Evolutionary conservation across 768 basidiomycete genomes (phyloP).

Genomic region (Xerocomellus intermedius): DNA sequence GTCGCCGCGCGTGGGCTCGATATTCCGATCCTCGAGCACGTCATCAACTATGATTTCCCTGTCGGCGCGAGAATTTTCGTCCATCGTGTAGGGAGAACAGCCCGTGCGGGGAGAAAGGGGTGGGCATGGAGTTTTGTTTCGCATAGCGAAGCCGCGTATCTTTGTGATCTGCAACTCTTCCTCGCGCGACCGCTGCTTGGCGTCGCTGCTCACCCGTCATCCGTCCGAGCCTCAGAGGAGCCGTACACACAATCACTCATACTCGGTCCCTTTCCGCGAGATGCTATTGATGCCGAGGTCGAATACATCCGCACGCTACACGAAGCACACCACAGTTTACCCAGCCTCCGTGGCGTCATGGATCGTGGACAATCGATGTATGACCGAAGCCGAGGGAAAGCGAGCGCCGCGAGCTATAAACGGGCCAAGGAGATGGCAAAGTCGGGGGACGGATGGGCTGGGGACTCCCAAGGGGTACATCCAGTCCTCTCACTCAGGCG

Average conservation of each 20-base stretch:
- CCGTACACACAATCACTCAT: conserved; percentile 71
- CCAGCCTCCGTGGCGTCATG: conserved; percentile 76
- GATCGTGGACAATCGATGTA: conserved; percentile 89
- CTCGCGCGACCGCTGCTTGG: conserved; percentile 73
- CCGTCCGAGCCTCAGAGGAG: conserved; percentile 49
- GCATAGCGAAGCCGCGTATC: conserved; percentile 80
- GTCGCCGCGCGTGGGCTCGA: conserved; percentile 98
- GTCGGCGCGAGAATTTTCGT: conserved; percentile 91
- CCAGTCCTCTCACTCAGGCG: conserved; percentile 54
- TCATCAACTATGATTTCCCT: conserved; percentile 98
- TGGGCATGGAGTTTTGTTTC: conserved; percentile 97
- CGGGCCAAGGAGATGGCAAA: conserved; percentile 87
- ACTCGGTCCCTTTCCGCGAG: conserved; percentile 80
- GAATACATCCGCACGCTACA: conserved; percentile 75
- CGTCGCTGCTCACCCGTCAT: conserved; percentile 33
- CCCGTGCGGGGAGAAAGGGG: conserved; percentile 90
- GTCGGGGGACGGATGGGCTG: conserved; percentile 63
- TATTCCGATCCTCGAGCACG: conserved; percentile 93
- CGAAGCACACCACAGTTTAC: conserved; percentile 59
- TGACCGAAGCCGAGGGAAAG: conserved; percentile 90
- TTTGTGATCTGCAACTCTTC: conserved; percentile 92
- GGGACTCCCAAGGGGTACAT: conserved; percentile 59
- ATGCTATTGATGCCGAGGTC: conserved; percentile 76
- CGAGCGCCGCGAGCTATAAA: conserved; percentile 79
- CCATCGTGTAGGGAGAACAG: conserved; percentile 95